Percentiles rank a stretch among this genome's conserved stretches.
Evolutionary conservation across 2,329 filamentous ascomycete genomes (phyloP).

Genomic region (Emmonsia crescens): DNA sequence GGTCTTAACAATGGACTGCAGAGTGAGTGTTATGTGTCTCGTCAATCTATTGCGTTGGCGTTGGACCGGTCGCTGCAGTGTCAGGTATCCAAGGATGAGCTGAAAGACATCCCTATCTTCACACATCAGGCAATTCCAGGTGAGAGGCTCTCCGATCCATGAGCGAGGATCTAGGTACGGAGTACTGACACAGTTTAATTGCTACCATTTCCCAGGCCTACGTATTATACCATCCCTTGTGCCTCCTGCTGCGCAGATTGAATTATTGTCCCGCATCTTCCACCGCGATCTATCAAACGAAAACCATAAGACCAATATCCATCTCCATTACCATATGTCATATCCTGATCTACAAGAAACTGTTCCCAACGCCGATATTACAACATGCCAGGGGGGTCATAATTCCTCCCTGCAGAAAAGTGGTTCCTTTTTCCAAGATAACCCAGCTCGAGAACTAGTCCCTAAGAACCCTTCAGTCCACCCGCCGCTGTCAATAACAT

Average conservation of each 20-base stretch:
- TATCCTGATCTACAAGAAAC: constrained; percentile 38
- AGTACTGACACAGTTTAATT: neutral
- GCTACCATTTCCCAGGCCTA: constrained; percentile 50
- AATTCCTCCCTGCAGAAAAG: constrained; percentile 23
- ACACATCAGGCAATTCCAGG: constrained; percentile 27
- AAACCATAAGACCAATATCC: constrained; percentile 77
- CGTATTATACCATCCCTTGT: constrained; percentile 66
- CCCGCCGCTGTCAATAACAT: constrained; percentile 57
- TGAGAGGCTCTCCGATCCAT: constrained; percentile 17
- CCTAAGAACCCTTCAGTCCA: constrained; percentile 67
- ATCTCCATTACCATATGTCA: constrained; percentile 63
- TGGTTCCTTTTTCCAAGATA: constrained; percentile 46
- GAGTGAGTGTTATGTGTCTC: constrained; percentile 21
- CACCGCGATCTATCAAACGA: constrained; percentile 66
- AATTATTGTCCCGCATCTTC: constrained; percentile 61
- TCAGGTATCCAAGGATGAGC: constrained; percentile 7
- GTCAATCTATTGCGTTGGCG: constrained; percentile 20
- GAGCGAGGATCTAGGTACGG: neutral
- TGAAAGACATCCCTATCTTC: constrained; percentile 25
- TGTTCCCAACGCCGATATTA: neutral
- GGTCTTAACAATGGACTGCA: constrained; percentile 18
- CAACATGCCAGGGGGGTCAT: neutral
- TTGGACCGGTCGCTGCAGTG: constrained; percentile 23
- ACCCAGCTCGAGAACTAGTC: constrained; percentile 21
- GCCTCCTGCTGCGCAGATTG: constrained; percentile 55